Base-by-base conservation (phyloP, 768 basidiomycete genomes). In the Termitomyces sp. region DNA sequence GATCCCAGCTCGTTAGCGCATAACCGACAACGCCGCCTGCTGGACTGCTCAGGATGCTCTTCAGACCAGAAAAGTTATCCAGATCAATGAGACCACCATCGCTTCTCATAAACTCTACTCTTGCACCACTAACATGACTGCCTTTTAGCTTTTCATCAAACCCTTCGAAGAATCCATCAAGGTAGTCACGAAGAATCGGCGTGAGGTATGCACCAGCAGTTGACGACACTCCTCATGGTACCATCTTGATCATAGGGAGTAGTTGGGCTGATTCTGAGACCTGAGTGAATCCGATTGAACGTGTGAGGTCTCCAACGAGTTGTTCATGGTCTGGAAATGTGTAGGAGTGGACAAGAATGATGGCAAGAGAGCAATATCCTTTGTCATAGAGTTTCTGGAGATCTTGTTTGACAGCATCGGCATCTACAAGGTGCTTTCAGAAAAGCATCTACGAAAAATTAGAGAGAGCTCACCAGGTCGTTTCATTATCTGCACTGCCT, bases 11-110 rank as follows among this genome's bases (percentile, higher is more conserved):
- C 4, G 93, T 96, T 65, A 94, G 76, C 0, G 95, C 93, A 68
- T 93, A 96, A 0, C 96, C 96, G 0, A 98, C 96, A 6, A 98
- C 96, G 3, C 96, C 96, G 2, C 96, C 96, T 0, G 96, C 96
- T 0, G 96, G 96, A 3, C 92, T 92, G 67, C 92, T 94, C 40
- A 97, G 74, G 64, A 98, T 95, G 64, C 91, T 93, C 81, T 95
- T 96, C 66, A 98, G 75, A 0, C 96, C 96, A 0, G 92, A 94
- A 72, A 98, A 98, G 68, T 92, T 91, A 60, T 84, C 73, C 13
- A 90, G 74, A 69, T 93, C 90, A 24, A 94, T 76, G 11, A 96
- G 76, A 7, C 92, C 92, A 6, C 94, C 96, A 68, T 98, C 96
- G 58, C 90, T 92, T 39, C 90, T 90, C 96, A 98, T 98, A 70